Evolutionary conservation across 176 grass and related monocot species (phyloP).

Genomic region (Musa troglodytarum): DNA sequence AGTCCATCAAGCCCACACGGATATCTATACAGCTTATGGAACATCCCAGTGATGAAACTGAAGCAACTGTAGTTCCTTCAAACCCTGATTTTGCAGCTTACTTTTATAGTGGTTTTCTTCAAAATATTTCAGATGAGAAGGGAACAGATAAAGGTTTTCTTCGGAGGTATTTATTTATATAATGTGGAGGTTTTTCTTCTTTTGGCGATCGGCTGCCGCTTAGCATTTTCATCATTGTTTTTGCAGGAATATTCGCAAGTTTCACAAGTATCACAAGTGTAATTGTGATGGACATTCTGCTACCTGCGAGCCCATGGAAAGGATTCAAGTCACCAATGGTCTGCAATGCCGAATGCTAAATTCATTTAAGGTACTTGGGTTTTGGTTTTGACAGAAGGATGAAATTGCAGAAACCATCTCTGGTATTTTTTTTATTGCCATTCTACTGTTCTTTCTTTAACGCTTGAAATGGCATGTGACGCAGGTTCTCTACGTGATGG

Average conservation of each 20-base stretch:
- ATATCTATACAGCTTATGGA: constrained; percentile 52
- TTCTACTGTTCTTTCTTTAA: neutral
- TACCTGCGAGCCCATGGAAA: constrained; percentile 41
- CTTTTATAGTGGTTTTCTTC: constrained; percentile 34
- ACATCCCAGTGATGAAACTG: constrained; percentile 30
- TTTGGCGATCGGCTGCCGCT: neutral
- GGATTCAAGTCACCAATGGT: constrained; percentile 56
- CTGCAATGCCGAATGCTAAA: constrained; percentile 79
- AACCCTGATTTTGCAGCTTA: constrained; percentile 34
- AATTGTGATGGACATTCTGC: constrained; percentile 40
- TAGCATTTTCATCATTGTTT: neutral
- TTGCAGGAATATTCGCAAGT: constrained; percentile 60
- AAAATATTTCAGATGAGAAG: constrained; percentile 33
- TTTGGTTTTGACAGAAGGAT: neutral
- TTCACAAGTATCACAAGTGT: neutral
- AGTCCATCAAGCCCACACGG: constrained; percentile 30
- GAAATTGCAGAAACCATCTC: neutral
- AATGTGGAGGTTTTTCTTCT: neutral
- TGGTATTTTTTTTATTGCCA: neutral
- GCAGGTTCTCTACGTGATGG: constrained; percentile 71
- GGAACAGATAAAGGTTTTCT: constrained; percentile 43
- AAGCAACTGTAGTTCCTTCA: constrained; percentile 27
- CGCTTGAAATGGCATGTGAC: neutral
- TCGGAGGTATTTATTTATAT: constrained; percentile 37
- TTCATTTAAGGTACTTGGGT: constrained; percentile 46